A percentile compares a stretch with the other conserved stretches of the same genome.
Conservation (phyloP, 192 early-diverging fungal species). For the Phlyctochytrium planicorne region DNA sequence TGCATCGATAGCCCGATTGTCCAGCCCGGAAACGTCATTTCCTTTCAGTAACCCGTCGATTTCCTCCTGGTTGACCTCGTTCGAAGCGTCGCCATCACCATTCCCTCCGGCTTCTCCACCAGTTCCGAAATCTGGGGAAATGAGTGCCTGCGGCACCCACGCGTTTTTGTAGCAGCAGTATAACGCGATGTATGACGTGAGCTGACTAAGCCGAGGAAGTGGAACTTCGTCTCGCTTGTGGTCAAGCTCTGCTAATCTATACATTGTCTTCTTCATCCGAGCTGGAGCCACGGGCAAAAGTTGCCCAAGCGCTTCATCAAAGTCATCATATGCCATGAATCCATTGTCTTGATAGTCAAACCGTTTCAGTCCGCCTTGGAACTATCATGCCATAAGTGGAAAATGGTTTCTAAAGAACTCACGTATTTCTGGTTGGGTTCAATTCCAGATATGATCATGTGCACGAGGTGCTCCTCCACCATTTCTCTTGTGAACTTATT, state of each 20-base stretch:
- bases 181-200: constrained; percentile 33
- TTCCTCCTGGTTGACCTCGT: constrained; percentile 29
- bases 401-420: constrained; percentile 2
- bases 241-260: constrained; percentile 35
- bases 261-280: constrained; percentile 29
- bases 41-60: constrained; percentile 29
- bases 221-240: constrained; percentile 22
- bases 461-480: constrained; percentile 46
- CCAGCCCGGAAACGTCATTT: constrained; percentile 16
- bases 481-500: constrained; percentile 40
- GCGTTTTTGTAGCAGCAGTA: constrained; percentile 31
- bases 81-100: constrained; percentile 1
- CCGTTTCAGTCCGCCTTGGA: constrained; percentile 26
- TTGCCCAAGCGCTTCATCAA: constrained; percentile 40
- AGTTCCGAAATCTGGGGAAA: constrained; percentile 27
- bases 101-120: constrained; percentile 1
- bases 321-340: constrained; percentile 36
- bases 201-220: constrained; percentile 33
- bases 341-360: constrained; percentile 38
- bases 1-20: constrained; percentile 31
- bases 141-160: constrained; percentile 42
- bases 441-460: constrained; percentile 41
- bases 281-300: constrained; percentile 31
- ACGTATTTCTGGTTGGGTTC: constrained; percentile 52
- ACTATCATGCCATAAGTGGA: constrained; percentile 14